Evolutionary conservation across 768 basidiomycete species (phyloP), one percentile per base, ranked within the genome.

Genomic region (Nevesoporus exiguus): DNA sequence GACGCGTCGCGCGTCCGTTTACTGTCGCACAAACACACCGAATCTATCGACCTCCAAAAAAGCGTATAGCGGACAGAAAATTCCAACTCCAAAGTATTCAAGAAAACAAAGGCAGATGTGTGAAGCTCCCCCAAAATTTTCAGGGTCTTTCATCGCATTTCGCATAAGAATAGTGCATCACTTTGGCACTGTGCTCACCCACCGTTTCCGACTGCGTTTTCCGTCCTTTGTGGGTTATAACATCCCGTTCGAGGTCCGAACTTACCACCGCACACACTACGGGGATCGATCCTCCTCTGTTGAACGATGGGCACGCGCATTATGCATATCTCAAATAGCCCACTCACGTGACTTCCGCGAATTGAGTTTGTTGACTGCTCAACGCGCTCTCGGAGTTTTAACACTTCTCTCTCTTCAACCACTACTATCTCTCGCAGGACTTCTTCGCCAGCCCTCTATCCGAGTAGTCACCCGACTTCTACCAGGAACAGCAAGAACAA

Each of bases 391-490:
- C 71, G 71, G 71, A 72, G 71, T 73, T 72, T 74, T 51, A 72
- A 72, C 71, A 69, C 63, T 54, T 64, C 69, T 67, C 70, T 72
- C 65, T 66, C 65, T 71, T 72, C 64, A 72, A 80, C 78, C 76
- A 77, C 76, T 72, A 80, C 71, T 73, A 75, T 75, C 79, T 70
- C 58, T 63, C 62, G 58, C 59, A 56, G 58, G 60, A 63, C 62
- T 56, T 60, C 61, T 52, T 55, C 48, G 59, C 49, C 46, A 50
- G 56, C 34, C 58, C 54, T 56, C 47, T 51, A 42, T 56, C 49
- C 56, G 11, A 53, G 22, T 55, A 42, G 52, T 55, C 63, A 57
- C 53, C 25, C 56, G 22, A 29, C 55, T 41, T 54, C 51, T 19
- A 61, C 44, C 50, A 58, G 42, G 52, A 48, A 47, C 25, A 60